A percentile compares a stretch with the other conserved stretches of the same genome.
Evolutionary conservation across 192 early-diverging fungal genomes (phyloP).

Genomic region (Backusella luteola): DNA sequence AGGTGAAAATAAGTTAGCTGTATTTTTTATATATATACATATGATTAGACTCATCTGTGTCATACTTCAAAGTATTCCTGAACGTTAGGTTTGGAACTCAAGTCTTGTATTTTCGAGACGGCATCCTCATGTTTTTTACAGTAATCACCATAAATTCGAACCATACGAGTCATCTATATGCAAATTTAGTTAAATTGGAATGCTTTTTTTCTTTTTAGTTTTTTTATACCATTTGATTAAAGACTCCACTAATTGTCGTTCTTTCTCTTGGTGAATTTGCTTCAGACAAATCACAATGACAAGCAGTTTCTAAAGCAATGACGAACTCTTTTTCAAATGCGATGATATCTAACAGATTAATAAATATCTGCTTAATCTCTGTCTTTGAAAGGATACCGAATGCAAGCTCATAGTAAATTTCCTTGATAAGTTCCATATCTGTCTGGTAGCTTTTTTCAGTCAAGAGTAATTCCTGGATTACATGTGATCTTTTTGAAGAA

Average conservation of each 20-base stretch:
- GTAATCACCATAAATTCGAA: constrained; percentile 66
- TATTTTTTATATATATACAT: background rate
- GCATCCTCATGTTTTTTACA: constrained; percentile 76
- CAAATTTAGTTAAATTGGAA: background rate
- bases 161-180: constrained; percentile 37
- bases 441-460: constrained; percentile 75
- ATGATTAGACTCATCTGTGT: background rate
- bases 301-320: constrained; percentile 60
- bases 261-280: constrained; percentile 11
- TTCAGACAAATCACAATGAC: constrained; percentile 26
- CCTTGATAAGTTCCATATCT: constrained; percentile 74
- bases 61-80: constrained; percentile 51
- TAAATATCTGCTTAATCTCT: constrained; percentile 75
- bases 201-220: background rate
- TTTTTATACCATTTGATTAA: constrained; percentile 45
- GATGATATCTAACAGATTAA: constrained; percentile 77
- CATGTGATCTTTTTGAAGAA: constrained; percentile 19
- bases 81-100: constrained; percentile 39
- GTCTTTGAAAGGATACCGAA: constrained; percentile 45
- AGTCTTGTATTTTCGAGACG: constrained; percentile 61
- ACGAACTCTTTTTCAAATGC: constrained; percentile 65
- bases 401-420: constrained; percentile 68
- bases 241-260: constrained; percentile 48
- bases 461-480: constrained; percentile 73
- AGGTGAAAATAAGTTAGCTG: background rate